These are phyloP conservation scores for Stachybotrys elegans DNA, from an alignment of 2,329 filamentous ascomycete species.

Conservation along the genomic window DNA sequence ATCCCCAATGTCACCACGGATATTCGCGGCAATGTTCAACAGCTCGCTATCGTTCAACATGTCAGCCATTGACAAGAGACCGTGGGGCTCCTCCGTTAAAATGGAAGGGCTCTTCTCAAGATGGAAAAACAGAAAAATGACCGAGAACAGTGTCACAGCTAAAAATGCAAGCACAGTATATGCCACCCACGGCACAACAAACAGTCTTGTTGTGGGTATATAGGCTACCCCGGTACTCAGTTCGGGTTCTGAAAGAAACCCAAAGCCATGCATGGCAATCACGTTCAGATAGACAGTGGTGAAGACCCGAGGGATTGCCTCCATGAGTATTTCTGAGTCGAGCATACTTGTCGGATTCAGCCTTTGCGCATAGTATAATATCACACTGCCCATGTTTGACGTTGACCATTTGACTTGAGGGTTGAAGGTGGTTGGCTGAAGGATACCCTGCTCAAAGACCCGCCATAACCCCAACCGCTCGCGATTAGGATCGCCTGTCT, in stretches of 20 bases:
- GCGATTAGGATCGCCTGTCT: conserved; percentile 5
- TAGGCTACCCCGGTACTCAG: neutral
- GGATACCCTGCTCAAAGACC: conserved; percentile 8
- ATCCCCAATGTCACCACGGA: conserved; percentile 1
- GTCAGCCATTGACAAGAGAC: conserved; percentile 7
- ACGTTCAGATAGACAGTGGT: conserved; percentile 6
- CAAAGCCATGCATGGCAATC: conserved; percentile 6
- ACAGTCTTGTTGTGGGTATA: conserved; percentile 6
- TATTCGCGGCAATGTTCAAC: neutral
- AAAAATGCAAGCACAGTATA: conserved; percentile 8
- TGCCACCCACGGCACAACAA: conserved; percentile 9
- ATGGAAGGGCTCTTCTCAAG: conserved; percentile 6
- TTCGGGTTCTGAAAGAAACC: conserved; percentile 1
- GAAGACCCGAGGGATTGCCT: conserved; percentile 7
- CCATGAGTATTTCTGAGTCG: neutral
- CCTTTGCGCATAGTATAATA: conserved; percentile 6
- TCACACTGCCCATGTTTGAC: conserved; percentile 6
- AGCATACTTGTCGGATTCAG: conserved; percentile 2
- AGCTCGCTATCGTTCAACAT: conserved; percentile 8
- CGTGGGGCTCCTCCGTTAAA: conserved; percentile 7
- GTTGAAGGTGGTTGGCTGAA: conserved; percentile 7
- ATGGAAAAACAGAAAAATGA: conserved; percentile 1
- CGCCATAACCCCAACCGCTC: conserved; percentile 7
- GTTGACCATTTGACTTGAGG: conserved; percentile 7
- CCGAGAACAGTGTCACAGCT: conserved; percentile 2